These are phyloP conservation scores for Skeletonema costatum DNA, from an alignment of 108 stramenopile genomes.

Conservation along the genomic window DNA sequence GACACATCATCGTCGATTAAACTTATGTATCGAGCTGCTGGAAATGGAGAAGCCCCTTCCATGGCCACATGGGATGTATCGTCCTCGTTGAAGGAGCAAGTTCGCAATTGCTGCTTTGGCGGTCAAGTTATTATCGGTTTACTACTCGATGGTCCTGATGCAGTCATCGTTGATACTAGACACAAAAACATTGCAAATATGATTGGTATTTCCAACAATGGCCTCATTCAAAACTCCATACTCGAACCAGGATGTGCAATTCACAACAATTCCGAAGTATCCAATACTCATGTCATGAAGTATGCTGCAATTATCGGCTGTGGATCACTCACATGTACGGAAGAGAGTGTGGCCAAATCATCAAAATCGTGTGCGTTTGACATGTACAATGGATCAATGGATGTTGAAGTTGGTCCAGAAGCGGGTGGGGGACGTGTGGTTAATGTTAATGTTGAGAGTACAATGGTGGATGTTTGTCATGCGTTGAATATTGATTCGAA, in stretches of 20 bases:
- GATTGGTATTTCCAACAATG: conserved; percentile 64
- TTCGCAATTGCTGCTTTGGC: conserved; percentile 55
- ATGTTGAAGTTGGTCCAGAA: conserved; percentile 78
- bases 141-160: conserved; percentile 14
- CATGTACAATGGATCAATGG: conserved; percentile 47
- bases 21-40: conserved; percentile 40
- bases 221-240: conserved; percentile 56
- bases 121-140: conserved; percentile 54
- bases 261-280: conserved; percentile 63
- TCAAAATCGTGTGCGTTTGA: conserved; percentile 22
- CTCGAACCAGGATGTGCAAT: conserved; percentile 58
- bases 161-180: neutral
- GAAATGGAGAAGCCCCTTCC: conserved; percentile 24
- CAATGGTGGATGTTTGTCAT: conserved; percentile 67
- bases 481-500: conserved; percentile 48
- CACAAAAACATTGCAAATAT: neutral
- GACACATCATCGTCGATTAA: neutral
- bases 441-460: conserved; percentile 52
- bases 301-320: conserved; percentile 61
- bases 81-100: conserved; percentile 32
- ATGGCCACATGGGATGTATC: conserved; percentile 31
- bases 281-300: conserved; percentile 59
- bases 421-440: conserved; percentile 70
- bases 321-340: conserved; percentile 48
- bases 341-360: neutral